Evolutionary conservation across 352 stramenopile species (phyloP), one percentile per base, ranked within the genome.

Genomic region (Globisporangium abappressorium): DNA sequence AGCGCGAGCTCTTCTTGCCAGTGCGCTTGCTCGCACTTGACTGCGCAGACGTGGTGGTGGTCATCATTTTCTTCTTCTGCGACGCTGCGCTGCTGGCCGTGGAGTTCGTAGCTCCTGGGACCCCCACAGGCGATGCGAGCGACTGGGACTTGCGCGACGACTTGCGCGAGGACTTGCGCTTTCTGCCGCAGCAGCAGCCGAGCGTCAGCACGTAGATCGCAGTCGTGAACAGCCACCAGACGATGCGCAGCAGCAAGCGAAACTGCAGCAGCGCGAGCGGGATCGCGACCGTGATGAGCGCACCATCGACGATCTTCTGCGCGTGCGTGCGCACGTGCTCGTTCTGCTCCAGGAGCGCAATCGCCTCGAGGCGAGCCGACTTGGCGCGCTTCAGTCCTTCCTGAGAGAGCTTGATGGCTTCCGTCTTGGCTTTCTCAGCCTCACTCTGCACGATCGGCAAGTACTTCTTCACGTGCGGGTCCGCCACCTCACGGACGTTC

Each of bases 261-360:
- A 88, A 67, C 57, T 79, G 64, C 41, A 92, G 57, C 28, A 84
- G 68, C 66, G 76, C 78, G 26, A 92, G 60, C 51, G 85, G 84
- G 3, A 82, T 64, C 0, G 76, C 69, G 58, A 93, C 57, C 22
- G 81, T 56, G 6, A 84, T 51, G 22, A 93, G 71, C 60, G 82
- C 74, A 6, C 74, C 72, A 53, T 93, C 85, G 9, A 93, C 78
- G 53, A 92, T 86, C 67, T 80, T 84, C 66, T 89, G 84, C 18
- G 85, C 84, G 72, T 91, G 75, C 20, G 70, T 62, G 1, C 80
- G 79, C 24, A 92, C 75, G 53, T 84, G 56, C 12, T 87, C 74
- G 60, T 89, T 90, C 67, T 90, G 76, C 70, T 85, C 69, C 56
- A 93, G 72, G 28, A 87, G 54, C 30, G 69, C 62, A 34, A 92